phyloP scores from a whole-genome alignment of 352 stramenopile genomes.

The Pythium diclinum region DNA sequence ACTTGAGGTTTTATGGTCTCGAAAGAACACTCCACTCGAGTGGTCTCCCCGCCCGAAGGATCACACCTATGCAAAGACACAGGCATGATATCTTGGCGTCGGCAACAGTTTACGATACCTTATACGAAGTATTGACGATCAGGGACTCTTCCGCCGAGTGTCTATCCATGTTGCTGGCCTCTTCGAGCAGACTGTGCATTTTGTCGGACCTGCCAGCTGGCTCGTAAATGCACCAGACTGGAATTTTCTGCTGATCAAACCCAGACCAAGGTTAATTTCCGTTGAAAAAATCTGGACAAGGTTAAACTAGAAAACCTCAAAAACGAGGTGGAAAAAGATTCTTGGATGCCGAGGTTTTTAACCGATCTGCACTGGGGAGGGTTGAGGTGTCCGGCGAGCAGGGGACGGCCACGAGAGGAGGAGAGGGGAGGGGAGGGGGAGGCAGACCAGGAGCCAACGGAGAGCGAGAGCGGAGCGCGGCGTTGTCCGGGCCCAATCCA shows the following conservation, averaged over 20 bases:
- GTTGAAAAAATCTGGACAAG: background rate
- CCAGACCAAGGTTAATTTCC: slow-evolving; percentile 20
- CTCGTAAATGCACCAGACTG: slow-evolving; percentile 14
- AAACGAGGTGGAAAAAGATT: slow-evolving; percentile 24
- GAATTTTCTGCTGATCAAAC: slow-evolving; percentile 25
- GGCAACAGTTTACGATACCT: no score
- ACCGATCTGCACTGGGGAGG: slow-evolving; percentile 4
- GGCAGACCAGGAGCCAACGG: slow-evolving; percentile 3
- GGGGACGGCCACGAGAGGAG: background rate
- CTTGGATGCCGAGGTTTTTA: slow-evolving; percentile 16
- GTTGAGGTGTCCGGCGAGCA: slow-evolving; percentile 2
- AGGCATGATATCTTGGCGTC: no score
- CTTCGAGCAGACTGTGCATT: slow-evolving; percentile 2
- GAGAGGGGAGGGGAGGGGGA: background rate
- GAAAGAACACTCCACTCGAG: background rate
- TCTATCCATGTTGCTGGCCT: background rate
- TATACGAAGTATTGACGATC: no score
- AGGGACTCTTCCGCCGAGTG: background rate
- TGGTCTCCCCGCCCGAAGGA: no score
- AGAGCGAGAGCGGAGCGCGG: slow-evolving; percentile 5
- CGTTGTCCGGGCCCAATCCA: slow-evolving; percentile 1
- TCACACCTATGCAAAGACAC: no score
- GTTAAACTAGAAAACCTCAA: slow-evolving; percentile 8
- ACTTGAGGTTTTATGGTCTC: background rate
- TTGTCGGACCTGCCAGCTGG: slow-evolving; percentile 25